Conservation (phyloP, 140 eudicot species). For the Oenanthe javanica region DNA sequence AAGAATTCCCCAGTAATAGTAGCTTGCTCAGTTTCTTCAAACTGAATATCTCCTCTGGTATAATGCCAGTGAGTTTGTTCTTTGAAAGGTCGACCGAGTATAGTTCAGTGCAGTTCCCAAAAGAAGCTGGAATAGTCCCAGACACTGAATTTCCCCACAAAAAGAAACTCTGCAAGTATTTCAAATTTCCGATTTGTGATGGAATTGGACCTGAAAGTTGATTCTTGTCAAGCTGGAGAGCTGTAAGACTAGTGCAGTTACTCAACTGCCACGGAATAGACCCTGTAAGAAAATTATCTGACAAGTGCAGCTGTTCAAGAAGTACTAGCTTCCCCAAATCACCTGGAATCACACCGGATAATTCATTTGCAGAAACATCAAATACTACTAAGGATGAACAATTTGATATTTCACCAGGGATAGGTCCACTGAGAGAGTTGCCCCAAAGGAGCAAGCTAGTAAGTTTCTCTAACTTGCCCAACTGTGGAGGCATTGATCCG, state of each 20-base stretch:
- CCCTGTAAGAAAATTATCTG: conserved; percentile 73
- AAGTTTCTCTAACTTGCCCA: conserved; percentile 72
- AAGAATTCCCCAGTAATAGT: conserved; percentile 68
- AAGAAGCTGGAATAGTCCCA: conserved; percentile 65
- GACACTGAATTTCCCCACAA: conserved; percentile 91
- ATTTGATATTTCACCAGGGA: conserved; percentile 69
- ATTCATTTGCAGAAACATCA: conserved; percentile 72
- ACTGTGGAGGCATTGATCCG: conserved; percentile 59
- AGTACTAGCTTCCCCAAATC: conserved; percentile 68
- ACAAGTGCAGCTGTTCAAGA: conserved; percentile 88
- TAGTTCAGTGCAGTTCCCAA: conserved; percentile 77
- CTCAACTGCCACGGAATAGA: conserved; percentile 63
- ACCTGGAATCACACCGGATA: conserved; percentile 69
- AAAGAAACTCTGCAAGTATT: conserved; percentile 76
- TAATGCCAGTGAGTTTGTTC: conserved; percentile 73
- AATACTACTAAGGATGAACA: conserved; percentile 74
- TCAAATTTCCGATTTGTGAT: conserved; percentile 59
- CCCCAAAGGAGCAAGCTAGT: conserved; percentile 92
- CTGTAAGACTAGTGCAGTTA: conserved; percentile 78
- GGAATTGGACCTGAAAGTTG: conserved; percentile 79
- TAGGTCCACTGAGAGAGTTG: conserved; percentile 56
- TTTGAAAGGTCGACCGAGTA: conserved; percentile 79
- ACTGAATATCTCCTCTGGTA: conserved; percentile 76
- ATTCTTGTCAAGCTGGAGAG: conserved; percentile 90
- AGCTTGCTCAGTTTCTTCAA: conserved; percentile 77